phyloP scores from a whole-genome alignment of 495 filamentous ascomycete species.

The Penicillium bialowiezense region DNA sequence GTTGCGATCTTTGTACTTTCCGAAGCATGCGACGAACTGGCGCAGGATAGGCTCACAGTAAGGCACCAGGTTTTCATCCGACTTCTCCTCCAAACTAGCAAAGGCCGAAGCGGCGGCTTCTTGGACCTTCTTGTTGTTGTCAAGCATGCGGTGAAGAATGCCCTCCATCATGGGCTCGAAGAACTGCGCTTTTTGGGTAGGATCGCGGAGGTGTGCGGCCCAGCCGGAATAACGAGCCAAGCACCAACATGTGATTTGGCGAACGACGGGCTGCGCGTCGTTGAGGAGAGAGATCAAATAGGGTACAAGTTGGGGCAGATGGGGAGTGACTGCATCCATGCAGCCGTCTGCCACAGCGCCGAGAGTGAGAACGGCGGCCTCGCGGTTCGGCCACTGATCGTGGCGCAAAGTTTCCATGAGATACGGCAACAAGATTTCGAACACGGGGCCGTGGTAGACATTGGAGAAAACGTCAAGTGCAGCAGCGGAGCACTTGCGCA shows the following conservation, averaged over 20 bases:
- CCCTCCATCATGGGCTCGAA: slow-evolving; percentile 99
- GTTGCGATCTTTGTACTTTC: slow-evolving; percentile 95
- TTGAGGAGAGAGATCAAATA: slow-evolving; percentile 86
- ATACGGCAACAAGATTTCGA: slow-evolving; percentile 88
- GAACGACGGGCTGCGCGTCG: slow-evolving; percentile 86
- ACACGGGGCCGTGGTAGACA: slow-evolving; percentile 83
- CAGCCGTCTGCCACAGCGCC: slow-evolving; percentile 96
- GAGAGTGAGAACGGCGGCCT: slow-evolving; percentile 91
- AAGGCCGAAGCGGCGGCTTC: slow-evolving; percentile 96
- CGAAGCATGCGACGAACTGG: slow-evolving; percentile 90
- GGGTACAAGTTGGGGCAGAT: slow-evolving; percentile 85
- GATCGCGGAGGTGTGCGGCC: slow-evolving; percentile 74
- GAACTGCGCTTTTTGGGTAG: slow-evolving; percentile 64
- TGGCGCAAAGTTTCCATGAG: slow-evolving; percentile 86
- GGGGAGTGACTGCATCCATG: slow-evolving; percentile 82
- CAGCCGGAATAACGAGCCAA: slow-evolving; percentile 90
- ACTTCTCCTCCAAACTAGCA: slow-evolving; percentile 93
- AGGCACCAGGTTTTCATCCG: slow-evolving; percentile 70
- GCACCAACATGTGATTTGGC: slow-evolving; percentile 98
- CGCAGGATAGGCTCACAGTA: slow-evolving; percentile 88
- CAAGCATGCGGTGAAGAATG: slow-evolving; percentile 88
- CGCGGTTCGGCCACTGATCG: slow-evolving; percentile 85
- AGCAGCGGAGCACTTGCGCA: slow-evolving; percentile 96
- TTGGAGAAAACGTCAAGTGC: slow-evolving; percentile 91
- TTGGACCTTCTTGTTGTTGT: slow-evolving; percentile 96